A percentile compares a stretch with the other conserved stretches of the same genome.
Evolutionary conservation across 768 basidiomycete genomes (phyloP).

Genomic region (Albatrellus ellisii): DNA sequence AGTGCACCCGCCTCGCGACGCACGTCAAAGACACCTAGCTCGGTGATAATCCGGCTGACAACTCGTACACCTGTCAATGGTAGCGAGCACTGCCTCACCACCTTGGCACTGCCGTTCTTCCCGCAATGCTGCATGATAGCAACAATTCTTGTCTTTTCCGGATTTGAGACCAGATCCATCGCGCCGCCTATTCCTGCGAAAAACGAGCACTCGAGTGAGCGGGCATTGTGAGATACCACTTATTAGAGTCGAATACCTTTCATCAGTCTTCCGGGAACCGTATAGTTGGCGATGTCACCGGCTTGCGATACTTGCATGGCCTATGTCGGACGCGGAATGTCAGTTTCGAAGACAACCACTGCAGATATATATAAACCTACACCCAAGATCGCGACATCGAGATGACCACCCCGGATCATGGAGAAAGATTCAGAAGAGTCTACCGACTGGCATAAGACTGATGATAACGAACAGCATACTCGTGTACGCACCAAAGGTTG

Average conservation of each 20-base stretch:
- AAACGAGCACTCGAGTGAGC: neutral
- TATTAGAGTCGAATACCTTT: slow-evolving; percentile 35
- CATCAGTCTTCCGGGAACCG: slow-evolving; percentile 89
- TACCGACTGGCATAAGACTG: slow-evolving; percentile 15
- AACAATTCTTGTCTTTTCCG: slow-evolving; percentile 86
- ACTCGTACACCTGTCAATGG: slow-evolving; percentile 80
- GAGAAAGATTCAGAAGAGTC: slow-evolving; percentile 88
- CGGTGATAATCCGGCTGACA: slow-evolving; percentile 85
- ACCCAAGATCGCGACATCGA: slow-evolving; percentile 83
- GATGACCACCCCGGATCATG: slow-evolving; percentile 94
- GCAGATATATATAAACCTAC: slow-evolving; percentile 30
- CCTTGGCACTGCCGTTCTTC: slow-evolving; percentile 80
- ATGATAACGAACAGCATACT: neutral
- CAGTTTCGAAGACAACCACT: neutral
- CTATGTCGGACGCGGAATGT: slow-evolving; percentile 22
- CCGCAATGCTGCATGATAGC: slow-evolving; percentile 81
- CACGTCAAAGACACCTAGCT: slow-evolving; percentile 79
- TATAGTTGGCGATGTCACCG: slow-evolving; percentile 92
- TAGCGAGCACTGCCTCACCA: slow-evolving; percentile 65
- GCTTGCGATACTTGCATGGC: slow-evolving; percentile 89
- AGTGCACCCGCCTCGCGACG: slow-evolving; percentile 62
- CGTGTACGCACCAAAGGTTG: slow-evolving; percentile 38
- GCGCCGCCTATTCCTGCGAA: slow-evolving; percentile 77
- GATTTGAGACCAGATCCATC: slow-evolving; percentile 92
- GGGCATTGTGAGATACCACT: neutral